Evolutionary conservation across 2,329 filamentous ascomycete genomes (phyloP).

Genomic region (Colletotrichum lentis): DNA sequence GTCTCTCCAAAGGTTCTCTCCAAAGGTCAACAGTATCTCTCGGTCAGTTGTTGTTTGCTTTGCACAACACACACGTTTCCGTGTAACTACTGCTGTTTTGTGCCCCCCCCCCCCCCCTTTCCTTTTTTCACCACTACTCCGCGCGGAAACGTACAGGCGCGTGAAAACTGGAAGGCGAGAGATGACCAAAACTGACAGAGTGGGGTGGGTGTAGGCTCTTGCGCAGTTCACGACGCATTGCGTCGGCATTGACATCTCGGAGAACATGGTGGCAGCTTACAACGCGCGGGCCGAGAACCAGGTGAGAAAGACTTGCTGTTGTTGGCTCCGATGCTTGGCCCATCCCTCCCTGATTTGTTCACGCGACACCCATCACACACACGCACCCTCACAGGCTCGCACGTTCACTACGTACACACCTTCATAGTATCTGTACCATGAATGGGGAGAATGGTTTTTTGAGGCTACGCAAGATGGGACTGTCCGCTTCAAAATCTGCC

Average conservation of each 20-base stretch:
- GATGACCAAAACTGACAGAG: neutral
- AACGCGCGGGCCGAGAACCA: conserved; percentile 67
- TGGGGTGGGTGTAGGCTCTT: conserved; percentile 57
- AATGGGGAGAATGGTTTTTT: neutral
- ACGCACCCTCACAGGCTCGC: neutral
- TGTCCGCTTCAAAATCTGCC: neutral
- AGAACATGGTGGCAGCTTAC: conserved; percentile 74
- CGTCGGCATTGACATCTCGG: conserved; percentile 74
- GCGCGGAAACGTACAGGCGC: neutral
- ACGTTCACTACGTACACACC: neutral
- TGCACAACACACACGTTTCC: too few relatives aligned
- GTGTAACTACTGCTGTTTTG: neutral
- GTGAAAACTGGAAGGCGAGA: neutral
- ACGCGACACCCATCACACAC: neutral
- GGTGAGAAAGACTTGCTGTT: conserved; percentile 47
- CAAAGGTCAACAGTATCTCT: too few relatives aligned
- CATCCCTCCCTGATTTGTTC: neutral
- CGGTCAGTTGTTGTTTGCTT: neutral
- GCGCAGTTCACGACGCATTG: conserved; percentile 69
- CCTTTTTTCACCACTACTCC: neutral
- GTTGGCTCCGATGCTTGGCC: neutral
- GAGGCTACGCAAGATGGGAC: neutral
- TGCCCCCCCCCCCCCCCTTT: neutral
- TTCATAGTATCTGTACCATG: neutral
- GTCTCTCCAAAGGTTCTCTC: too few relatives aligned